These are phyloP conservation scores for Kwoniella sp. DNA, from an alignment of 768 basidiomycete species.

Conservation along the genomic window DNA sequence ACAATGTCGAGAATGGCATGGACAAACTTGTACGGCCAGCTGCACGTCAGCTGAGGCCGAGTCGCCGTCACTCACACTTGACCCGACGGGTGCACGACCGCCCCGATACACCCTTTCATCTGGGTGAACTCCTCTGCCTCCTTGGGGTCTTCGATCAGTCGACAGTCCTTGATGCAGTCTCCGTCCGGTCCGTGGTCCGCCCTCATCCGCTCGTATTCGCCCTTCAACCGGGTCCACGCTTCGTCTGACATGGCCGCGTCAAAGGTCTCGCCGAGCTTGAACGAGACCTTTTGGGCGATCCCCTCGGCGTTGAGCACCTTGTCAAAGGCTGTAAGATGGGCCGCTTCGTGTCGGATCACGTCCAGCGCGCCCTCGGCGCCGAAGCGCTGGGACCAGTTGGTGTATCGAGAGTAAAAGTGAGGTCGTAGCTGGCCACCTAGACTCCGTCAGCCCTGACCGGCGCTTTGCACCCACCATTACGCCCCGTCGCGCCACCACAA, in stretches of 20 bases:
- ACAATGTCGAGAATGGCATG: slow-evolving; percentile 17
- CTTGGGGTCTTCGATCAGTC: slow-evolving; percentile 14
- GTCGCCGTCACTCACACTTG: slow-evolving; percentile 16
- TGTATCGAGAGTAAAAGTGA: slow-evolving; percentile 20
- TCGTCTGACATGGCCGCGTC: slow-evolving; percentile 25
- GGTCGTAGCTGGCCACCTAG: slow-evolving; percentile 25
- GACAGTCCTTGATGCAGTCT: slow-evolving; percentile 8
- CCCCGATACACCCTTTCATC: slow-evolving; percentile 21
- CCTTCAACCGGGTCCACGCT: slow-evolving; percentile 14
- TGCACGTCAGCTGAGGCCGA: neutral
- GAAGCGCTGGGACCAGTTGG: slow-evolving; percentile 9
- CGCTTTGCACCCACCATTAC: slow-evolving; percentile 23
- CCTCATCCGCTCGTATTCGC: slow-evolving; percentile 14
- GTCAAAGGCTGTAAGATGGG: slow-evolving; percentile 19
- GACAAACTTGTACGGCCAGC: slow-evolving; percentile 28
- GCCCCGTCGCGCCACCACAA: slow-evolving; percentile 27
- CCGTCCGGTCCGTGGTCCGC: slow-evolving; percentile 15
- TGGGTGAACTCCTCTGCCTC: slow-evolving; percentile 23
- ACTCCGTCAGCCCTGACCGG: neutral
- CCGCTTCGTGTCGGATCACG: slow-evolving; percentile 17
- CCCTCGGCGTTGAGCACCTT: slow-evolving; percentile 11
- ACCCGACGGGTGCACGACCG: slow-evolving; percentile 17
- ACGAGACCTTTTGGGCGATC: slow-evolving; percentile 16
- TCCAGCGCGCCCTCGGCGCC: slow-evolving; percentile 12
- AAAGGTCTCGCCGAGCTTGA: slow-evolving; percentile 14